Evolutionary conservation across 345 rosid species (phyloP).

Genomic region (Salix udensis): DNA sequence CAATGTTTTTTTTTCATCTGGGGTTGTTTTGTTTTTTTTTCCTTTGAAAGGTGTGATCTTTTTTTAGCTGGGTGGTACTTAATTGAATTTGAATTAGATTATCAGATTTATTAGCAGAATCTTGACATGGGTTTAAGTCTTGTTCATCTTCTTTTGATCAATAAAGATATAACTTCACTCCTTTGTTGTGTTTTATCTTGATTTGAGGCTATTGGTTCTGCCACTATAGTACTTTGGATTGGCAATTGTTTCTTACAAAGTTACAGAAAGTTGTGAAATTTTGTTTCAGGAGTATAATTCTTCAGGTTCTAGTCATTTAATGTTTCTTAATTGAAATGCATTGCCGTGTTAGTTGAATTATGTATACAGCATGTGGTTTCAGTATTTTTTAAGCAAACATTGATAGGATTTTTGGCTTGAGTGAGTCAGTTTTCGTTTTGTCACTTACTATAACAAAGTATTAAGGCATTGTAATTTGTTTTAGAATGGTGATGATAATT

Average conservation of each 20-base stretch:
- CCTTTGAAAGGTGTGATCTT: background rate
- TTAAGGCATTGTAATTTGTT: background rate
- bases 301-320: background rate
- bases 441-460: background rate
- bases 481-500: background rate
- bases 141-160: background rate
- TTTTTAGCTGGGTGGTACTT: background rate
- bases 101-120: background rate
- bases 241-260: background rate
- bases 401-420: background rate
- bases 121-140: constrained; percentile 1
- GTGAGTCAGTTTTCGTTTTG: background rate
- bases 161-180: background rate
- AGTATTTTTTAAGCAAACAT: background rate
- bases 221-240: background rate
- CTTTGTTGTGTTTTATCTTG: background rate
- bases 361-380: background rate
- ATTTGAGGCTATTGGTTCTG: constrained; percentile 2
- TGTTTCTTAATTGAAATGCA: background rate
- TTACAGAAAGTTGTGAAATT: background rate
- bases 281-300: background rate
- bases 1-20: background rate
- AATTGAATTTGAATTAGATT: background rate
- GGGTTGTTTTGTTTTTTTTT: background rate
- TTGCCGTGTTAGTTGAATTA: background rate